Evolutionary conservation across 2,329 filamentous ascomycete species (phyloP).

Genomic region (Aureobasidium leucospermi): DNA sequence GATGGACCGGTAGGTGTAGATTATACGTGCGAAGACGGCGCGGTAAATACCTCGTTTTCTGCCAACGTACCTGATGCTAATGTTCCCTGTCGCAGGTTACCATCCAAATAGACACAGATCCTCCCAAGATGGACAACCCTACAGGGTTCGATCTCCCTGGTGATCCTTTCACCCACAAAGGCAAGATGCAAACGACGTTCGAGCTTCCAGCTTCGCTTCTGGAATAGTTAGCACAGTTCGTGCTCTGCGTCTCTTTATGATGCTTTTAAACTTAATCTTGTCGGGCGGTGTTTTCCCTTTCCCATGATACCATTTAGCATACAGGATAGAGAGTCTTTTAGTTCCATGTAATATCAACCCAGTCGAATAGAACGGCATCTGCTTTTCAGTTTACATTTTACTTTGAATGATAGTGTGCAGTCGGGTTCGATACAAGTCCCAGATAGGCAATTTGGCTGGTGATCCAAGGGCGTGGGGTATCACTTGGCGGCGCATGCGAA

Average conservation of each 20-base stretch:
- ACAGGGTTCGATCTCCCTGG: constrained; percentile 22
- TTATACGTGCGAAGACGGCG: constrained; percentile 50
- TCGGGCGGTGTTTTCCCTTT: not conserved
- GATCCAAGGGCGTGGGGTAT: not conserved
- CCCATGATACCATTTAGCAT: constrained; percentile 4
- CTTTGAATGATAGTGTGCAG: not conserved
- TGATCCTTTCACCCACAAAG: constrained; percentile 25
- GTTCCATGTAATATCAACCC: not conserved
- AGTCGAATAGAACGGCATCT: not conserved
- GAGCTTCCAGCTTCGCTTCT: constrained; percentile 28
- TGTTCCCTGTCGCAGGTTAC: constrained; percentile 34
- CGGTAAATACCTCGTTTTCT: constrained; percentile 38
- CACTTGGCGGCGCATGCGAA: not conserved
- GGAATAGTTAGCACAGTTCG: constrained; percentile 20
- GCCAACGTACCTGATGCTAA: constrained; percentile 14
- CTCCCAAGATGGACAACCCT: constrained; percentile 33
- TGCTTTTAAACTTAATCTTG: not conserved
- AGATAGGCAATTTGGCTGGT: not conserved
- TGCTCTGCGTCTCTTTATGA: not conserved
- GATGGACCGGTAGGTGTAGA: constrained; percentile 65
- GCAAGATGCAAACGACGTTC: constrained; percentile 28
- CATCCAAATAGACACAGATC: constrained; percentile 41
- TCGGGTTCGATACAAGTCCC: not conserved
- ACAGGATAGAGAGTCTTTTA: not conserved
- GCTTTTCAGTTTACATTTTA: not conserved